Evolutionary conservation across 2,329 filamentous ascomycete genomes (phyloP), one percentile per base, ranked within the genome.

Genomic region (Ilyonectria robusta): DNA sequence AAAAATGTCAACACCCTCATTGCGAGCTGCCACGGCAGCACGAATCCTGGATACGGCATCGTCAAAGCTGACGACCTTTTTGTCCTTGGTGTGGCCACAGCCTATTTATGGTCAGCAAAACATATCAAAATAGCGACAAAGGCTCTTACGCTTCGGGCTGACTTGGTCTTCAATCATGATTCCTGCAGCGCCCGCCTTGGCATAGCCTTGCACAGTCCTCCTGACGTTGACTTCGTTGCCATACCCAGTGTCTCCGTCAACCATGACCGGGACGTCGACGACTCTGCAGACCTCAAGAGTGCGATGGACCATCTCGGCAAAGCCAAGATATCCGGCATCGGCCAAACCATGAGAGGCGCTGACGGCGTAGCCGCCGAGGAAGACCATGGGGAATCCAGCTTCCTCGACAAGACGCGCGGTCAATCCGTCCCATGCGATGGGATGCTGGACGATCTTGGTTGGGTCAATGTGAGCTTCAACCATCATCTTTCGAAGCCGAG

Each of bases 101-200:
- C 58, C 58, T 60, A 10, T 31, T 6, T 4, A 6, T n/a, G 21
- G 2, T 21, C 21, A 21, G 21, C 21, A 21, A 21, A 21, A 21
- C 21, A 2, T 21, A 21, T 21, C 21, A 21, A 21, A 21, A 21
- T 21, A 21, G 21, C 21, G 21, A 21, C 21, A 3, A 21, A 21
- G 21, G 21, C 21, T 21, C 46, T 21, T 19, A 51, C 58, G 58
- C 19, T 60, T 60, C 3, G 58, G 58, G 46, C 35, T 60, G 8
- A 60, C 58, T 35, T 60, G 47, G n/a, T 53, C 58, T n/a, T 60
- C 58, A 21, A 60, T 60, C 58, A 60, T 60, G 37, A 60, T 60
- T 6, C 58, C 58, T 10, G 58, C 58, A 11, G 58, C 58, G 17
- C 58, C 48, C 11, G 58, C 48, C 26, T 60, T 60, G 4, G 58